These are phyloP conservation scores for Macadamia tetraphylla DNA, from an alignment of 164 flowering plant genomes.

Conservation along the genomic window DNA sequence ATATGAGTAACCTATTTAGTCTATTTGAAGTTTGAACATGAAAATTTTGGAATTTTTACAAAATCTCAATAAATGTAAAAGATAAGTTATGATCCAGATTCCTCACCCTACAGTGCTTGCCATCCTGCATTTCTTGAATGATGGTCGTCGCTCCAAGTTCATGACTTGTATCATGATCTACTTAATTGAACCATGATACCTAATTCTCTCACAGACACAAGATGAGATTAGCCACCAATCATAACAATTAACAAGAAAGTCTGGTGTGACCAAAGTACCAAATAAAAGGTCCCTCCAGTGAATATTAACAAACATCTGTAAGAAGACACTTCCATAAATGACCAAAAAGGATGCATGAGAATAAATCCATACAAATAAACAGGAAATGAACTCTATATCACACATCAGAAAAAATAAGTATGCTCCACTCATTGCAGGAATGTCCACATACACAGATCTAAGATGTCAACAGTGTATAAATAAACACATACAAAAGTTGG, in stretches of 20 bases:
- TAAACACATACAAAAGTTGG: background rate
- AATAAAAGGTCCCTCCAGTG: background rate
- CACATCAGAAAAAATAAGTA: background rate
- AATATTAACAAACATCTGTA: background rate
- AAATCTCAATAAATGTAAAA: no score
- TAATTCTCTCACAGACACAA: no score
- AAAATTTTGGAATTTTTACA: no score
- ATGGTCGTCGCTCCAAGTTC: no score
- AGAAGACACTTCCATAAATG: background rate
- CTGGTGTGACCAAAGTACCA: background rate
- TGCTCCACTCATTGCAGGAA: background rate
- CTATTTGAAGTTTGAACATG: no score
- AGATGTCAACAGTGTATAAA: background rate
- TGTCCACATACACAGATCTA: background rate
- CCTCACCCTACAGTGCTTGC: no score
- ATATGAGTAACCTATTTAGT: no score
- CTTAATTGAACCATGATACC: no score
- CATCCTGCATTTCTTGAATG: no score
- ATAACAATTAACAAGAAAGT: background rate
- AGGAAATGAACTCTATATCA: background rate
- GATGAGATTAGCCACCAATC: no score
- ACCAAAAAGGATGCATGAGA: background rate
- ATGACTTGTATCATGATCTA: no score
- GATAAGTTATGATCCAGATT: no score
- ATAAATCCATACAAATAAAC: background rate